Evolutionary conservation across 2,329 filamentous ascomycete genomes (phyloP).

Genomic region (Sporothrix schenckii): DNA sequence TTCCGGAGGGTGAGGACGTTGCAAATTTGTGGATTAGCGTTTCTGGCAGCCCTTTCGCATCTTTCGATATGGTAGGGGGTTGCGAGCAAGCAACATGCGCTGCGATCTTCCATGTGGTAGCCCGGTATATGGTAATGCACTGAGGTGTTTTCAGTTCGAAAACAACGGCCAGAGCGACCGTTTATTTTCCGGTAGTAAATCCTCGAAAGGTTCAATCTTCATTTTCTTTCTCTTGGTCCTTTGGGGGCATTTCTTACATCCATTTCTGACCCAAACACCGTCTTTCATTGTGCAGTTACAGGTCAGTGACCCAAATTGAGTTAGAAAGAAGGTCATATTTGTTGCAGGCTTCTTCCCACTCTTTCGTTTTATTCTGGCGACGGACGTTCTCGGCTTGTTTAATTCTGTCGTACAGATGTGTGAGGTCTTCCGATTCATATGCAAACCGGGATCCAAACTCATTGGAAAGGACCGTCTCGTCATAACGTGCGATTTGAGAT

Average conservation of each 20-base stretch:
- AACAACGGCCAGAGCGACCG: constrained; percentile 43
- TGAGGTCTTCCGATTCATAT: constrained; percentile 40
- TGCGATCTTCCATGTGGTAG: constrained; percentile 48
- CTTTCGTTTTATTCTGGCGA: constrained; percentile 39
- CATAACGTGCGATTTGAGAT: constrained; percentile 35
- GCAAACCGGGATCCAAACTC: constrained; percentile 51
- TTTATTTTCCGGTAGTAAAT: constrained; percentile 45
- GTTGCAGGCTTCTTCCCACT: constrained; percentile 42
- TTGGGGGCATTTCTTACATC: constrained; percentile 46
- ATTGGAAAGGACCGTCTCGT: constrained; percentile 51
- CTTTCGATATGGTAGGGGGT: neutral
- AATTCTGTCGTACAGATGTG: constrained; percentile 38
- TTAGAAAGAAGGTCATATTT: constrained; percentile 43
- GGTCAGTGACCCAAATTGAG: constrained; percentile 39
- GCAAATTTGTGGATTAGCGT: neutral
- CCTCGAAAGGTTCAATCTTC: constrained; percentile 46
- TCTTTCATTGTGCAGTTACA: constrained; percentile 42
- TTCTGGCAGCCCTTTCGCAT: constrained; percentile 33
- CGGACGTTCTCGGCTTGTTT: constrained; percentile 33
- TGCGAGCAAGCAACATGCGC: constrained; percentile 39
- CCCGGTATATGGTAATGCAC: constrained; percentile 46
- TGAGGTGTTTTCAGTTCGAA: constrained; percentile 49
- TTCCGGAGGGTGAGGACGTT: neutral
- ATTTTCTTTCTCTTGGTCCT: constrained; percentile 41
- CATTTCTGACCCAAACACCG: constrained; percentile 37